phyloP scores from a whole-genome alignment of 2,329 filamentous ascomycete genomes.

The Curvularia verruculosa region DNA sequence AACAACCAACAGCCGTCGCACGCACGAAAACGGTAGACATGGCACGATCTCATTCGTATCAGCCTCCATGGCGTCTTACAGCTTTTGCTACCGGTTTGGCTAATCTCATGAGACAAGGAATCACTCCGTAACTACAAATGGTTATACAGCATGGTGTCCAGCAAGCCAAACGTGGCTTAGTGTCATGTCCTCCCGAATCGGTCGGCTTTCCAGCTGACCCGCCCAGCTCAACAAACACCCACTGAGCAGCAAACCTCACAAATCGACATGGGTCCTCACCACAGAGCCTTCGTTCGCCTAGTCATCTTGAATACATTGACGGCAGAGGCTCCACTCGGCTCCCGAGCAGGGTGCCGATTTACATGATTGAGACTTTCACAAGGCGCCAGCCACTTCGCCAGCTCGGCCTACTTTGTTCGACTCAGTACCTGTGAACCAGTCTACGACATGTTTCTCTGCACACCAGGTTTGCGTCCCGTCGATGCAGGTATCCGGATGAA shows the following conservation, averaged over 20 bases:
- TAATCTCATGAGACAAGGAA: background rate
- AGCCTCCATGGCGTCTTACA: background rate
- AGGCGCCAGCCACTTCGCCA: constrained; percentile 7
- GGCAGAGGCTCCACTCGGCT: background rate
- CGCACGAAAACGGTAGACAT: background rate
- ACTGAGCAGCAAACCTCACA: background rate
- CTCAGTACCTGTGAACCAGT: constrained; percentile 34
- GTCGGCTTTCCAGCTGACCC: background rate
- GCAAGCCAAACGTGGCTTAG: background rate
- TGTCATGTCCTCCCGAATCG: background rate
- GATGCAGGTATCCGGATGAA: constrained; percentile 17
- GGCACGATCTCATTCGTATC: background rate
- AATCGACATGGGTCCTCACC: background rate
- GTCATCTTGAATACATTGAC: background rate
- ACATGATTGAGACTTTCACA: constrained; percentile 1
- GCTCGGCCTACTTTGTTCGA: constrained; percentile 8
- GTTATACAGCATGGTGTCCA: background rate
- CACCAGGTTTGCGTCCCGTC: constrained; percentile 15
- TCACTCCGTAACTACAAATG: background rate
- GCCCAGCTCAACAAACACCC: constrained; percentile 1
- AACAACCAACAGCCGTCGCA: background rate
- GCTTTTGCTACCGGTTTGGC: background rate
- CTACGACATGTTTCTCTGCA: constrained; percentile 16
- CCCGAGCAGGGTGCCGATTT: background rate
- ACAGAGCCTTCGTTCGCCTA: background rate